Base-by-base conservation (phyloP, 176 grass and related monocot genomes). In the Puya raimondii region DNA sequence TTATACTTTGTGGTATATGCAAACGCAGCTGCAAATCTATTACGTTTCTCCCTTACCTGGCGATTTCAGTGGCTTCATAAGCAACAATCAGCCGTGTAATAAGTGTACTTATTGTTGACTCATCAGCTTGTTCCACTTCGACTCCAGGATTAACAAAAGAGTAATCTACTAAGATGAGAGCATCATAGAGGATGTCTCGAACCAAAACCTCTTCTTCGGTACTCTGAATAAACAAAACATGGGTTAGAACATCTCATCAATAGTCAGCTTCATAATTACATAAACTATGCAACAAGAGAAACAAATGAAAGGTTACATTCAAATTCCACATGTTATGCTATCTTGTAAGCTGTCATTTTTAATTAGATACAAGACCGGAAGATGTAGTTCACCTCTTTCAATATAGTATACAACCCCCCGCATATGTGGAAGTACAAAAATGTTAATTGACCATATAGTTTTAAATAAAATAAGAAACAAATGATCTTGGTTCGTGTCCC, bases 111-210 rank as follows among this genome's bases (percentile, higher is more conserved):
- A 93, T 79, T 58, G 80, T 65, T 64, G 80, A 88, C 72, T 73
- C 69, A 77, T 91, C 86, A 71, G 81, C 79, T 73, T 84, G 78
- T 71, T 87, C 80, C 65, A 85, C 78, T 80, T 69, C 81, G 81
- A 76, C 75, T 78, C 72, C 76, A 49, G 76, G 72, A 76, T 90
- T 91, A 80, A 93, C 76, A 72, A 99, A 93, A 76, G 94, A 93
- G 85, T 99, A 93, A 81, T 99, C 87, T 63, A 87, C 87, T 74
- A 92, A 76, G 48, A 99, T 93, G 64, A 99, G 79, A 74, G 94
- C 80, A 90, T 99, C 94, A 78, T 76, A 91, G 67, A 99, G 84
- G 53, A 88, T 71, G 73, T 88, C 90, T 64, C 94, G 81, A 52
- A 86, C 80, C 85, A 99, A 79, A 53, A 72, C 75, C 80, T 99